phyloP scores from a whole-genome alignment of 1,139 yeast species.

The Suhomyces panamericanus region DNA sequence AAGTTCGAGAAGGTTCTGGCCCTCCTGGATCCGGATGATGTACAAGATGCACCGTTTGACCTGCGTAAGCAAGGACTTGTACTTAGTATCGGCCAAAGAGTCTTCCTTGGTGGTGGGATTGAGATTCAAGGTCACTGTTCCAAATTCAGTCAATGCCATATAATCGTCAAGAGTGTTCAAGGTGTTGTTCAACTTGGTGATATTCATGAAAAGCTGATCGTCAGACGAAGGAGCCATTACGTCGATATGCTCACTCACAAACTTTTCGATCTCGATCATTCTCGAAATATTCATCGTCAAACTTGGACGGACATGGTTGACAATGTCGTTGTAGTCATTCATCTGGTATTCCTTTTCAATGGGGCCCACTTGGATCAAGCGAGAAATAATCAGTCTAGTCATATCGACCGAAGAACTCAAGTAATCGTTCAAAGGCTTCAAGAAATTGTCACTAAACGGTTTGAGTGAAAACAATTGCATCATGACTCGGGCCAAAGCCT shows the following conservation, averaged over 20 bases:
- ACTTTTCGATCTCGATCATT: conserved; percentile 60
- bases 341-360: conserved; percentile 62
- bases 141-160: conserved; percentile 43
- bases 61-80: conserved; percentile 64
- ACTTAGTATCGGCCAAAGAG: conserved; percentile 44
- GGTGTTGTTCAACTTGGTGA: conserved; percentile 34
- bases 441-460: conserved; percentile 68
- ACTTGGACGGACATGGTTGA: conserved; percentile 64
- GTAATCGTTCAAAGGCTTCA: conserved; percentile 80
- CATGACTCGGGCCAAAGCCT: conserved; percentile 58
- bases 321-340: conserved; percentile 70
- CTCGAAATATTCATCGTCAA: conserved; percentile 64
- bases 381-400: conserved; percentile 44
- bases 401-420: conserved; percentile 52
- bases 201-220: conserved; percentile 57
- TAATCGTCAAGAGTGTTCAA: conserved; percentile 41
- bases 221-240: conserved; percentile 48
- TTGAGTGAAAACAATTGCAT: conserved; percentile 67
- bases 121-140: conserved; percentile 40
- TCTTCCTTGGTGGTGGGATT: conserved; percentile 54
- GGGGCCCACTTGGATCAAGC: conserved; percentile 55
- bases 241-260: conserved; percentile 55
- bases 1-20: conserved; percentile 69
- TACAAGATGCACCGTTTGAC: conserved; percentile 80
- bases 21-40: conserved; percentile 79